Conservation (phyloP, 495 filamentous ascomycete genomes). For the Neurospora sp. region DNA sequence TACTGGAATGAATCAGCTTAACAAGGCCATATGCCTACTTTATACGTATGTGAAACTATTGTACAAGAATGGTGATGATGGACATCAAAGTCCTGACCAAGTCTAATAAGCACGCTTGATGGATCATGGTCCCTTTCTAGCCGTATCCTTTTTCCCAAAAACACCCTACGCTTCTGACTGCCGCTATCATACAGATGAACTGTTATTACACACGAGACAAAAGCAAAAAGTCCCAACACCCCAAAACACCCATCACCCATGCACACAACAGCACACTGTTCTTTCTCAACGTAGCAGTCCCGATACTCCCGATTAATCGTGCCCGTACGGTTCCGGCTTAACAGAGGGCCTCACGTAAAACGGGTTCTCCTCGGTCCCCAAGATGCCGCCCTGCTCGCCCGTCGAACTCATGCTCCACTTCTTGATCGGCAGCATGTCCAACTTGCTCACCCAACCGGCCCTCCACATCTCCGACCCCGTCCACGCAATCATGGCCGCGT, state of each 20-base stretch:
- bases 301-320: too few species aligned
- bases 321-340: too few species aligned
- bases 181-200: background rate
- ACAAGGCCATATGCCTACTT: background rate
- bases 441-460: slow-evolving; percentile 55
- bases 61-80: slow-evolving; percentile 12
- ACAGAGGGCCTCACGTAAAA: background rate
- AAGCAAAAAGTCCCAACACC: background rate
- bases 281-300: slow-evolving; percentile 14
- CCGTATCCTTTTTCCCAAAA: too few species aligned
- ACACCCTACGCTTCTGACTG: background rate
- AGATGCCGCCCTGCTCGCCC: slow-evolving; percentile 41
- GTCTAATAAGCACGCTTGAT: slow-evolving; percentile 1
- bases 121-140: background rate
- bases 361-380: slow-evolving; percentile 29
- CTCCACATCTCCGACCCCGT: slow-evolving; percentile 86
- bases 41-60: slow-evolving; percentile 12
- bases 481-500: slow-evolving; percentile 99
- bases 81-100: slow-evolving; percentile 5
- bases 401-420: slow-evolving; percentile 71
- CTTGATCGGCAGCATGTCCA: slow-evolving; percentile 48
- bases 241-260: background rate
- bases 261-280: background rate
- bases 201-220: background rate
- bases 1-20: background rate